Evolutionary conservation across 768 basidiomycete species (phyloP).

Genomic region (Lyophyllum semitale): DNA sequence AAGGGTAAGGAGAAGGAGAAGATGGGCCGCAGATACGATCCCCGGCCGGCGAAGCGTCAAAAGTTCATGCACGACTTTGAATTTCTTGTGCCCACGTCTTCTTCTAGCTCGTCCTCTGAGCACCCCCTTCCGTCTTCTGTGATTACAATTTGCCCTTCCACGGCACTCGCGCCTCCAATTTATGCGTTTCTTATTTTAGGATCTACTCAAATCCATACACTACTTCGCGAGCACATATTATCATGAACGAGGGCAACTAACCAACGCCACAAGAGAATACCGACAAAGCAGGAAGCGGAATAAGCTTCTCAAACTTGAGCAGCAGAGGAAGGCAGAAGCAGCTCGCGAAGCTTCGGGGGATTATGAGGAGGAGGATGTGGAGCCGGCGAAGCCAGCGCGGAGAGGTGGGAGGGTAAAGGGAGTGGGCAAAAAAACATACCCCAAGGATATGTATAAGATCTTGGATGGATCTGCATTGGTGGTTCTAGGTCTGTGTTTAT

Average conservation of each 20-base stretch:
- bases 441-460: slow-evolving; percentile 72
- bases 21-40: slow-evolving; percentile 19
- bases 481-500: slow-evolving; percentile 56
- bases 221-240: slow-evolving; percentile 56
- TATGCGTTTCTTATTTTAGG: slow-evolving; percentile 29
- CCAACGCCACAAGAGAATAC: slow-evolving; percentile 48
- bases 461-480: slow-evolving; percentile 75
- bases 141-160: slow-evolving; percentile 19
- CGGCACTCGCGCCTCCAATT: slow-evolving; percentile 9
- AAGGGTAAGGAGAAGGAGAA: slow-evolving; percentile 10
- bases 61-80: slow-evolving; percentile 52
- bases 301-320: slow-evolving; percentile 14
- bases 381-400: slow-evolving; percentile 5
- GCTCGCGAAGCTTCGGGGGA: slow-evolving; percentile 13
- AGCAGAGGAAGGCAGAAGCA: slow-evolving; percentile 16
- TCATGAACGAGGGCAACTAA: slow-evolving; percentile 58
- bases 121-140: slow-evolving; percentile 53
- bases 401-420: slow-evolving; percentile 20
- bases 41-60: slow-evolving; percentile 38
- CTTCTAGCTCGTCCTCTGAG: slow-evolving; percentile 5
- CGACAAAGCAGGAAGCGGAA: slow-evolving; percentile 43
- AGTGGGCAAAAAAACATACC: slow-evolving; percentile 21
- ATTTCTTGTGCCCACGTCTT: slow-evolving; percentile 46
- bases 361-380: slow-evolving; percentile 8
- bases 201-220: slow-evolving; percentile 52